phyloP scores from a whole-genome alignment of 2,329 filamentous ascomycete species.

The Fusarium setosum region DNA sequence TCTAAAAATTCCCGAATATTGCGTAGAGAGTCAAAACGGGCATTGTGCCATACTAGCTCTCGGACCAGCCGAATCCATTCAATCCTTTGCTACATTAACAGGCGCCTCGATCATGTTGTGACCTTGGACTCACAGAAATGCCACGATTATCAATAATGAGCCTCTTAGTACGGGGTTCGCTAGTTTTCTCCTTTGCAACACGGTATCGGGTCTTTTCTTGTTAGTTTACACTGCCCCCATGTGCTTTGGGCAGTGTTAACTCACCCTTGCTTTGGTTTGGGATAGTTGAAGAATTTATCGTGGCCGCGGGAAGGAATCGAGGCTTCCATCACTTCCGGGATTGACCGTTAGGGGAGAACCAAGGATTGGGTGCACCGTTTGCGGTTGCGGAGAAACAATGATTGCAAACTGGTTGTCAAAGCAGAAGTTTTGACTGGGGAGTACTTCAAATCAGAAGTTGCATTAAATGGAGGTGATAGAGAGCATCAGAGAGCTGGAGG shows the following conservation, averaged over 20 bases:
- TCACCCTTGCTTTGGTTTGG: conserved; percentile 10
- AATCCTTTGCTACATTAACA: conserved; percentile 11
- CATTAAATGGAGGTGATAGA: too few species aligned
- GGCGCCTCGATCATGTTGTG: fast-evolving
- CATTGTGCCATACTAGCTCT: conserved; percentile 64
- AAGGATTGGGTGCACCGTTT: too few species aligned
- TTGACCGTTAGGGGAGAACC: too few species aligned
- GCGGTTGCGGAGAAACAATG: too few species aligned
- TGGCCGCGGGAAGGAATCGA: too few species aligned
- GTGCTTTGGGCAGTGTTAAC: background rate
- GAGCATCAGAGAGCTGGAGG: too few species aligned
- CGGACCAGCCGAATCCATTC: conserved; percentile 33
- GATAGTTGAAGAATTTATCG: conserved; percentile 8
- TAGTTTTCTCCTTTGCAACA: background rate
- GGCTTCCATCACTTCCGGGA: background rate
- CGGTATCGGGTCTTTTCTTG: background rate
- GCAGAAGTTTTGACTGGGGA: too few species aligned
- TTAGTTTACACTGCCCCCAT: background rate
- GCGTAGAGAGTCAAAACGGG: conserved; percentile 69
- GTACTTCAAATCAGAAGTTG: too few species aligned
- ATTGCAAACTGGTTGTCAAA: too few species aligned
- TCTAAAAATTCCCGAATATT: conserved; percentile 62
- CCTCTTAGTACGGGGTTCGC: conserved; percentile 11
- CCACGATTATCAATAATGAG: background rate
- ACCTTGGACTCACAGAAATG: conserved; percentile 2